A percentile compares a stretch with the other conserved stretches of the same genome.
These are phyloP conservation scores for Mollisia scopiformis DNA, from an alignment of 2,329 filamentous ascomycete genomes.

Conservation along the genomic window DNA sequence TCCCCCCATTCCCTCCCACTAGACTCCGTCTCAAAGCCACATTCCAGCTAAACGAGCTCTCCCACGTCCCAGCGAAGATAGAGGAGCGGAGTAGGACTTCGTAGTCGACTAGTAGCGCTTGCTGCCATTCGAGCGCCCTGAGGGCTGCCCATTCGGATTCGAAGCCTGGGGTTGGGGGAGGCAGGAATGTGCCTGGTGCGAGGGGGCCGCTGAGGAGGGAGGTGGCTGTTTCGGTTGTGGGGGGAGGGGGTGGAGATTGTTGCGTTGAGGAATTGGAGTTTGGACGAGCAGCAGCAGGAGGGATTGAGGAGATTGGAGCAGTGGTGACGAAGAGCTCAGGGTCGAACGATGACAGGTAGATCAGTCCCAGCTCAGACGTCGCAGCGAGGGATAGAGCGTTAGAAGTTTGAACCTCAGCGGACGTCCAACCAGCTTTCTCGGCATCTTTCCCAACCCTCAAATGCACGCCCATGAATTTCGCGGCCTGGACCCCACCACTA, in stretches of 20 bases:
- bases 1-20: not conserved
- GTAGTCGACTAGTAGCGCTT: conserved; percentile 51
- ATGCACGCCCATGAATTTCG: conserved; percentile 42
- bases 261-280: too few relatives aligned
- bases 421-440: conserved; percentile 37
- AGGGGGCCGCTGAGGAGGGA: not conserved
- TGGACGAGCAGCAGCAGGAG: too few relatives aligned
- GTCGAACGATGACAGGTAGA: conserved; percentile 46
- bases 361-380: conserved; percentile 30
- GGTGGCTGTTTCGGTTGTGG: conserved; percentile 41
- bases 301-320: conserved; percentile 34
- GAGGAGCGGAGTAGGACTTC: conserved; percentile 47
- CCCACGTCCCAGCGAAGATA: conserved; percentile 44
- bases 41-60: conserved; percentile 49
- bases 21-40: conserved; percentile 44
- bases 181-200: conserved; percentile 33
- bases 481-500: conserved; percentile 23
- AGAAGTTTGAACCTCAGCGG: conserved; percentile 38
- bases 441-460: conserved; percentile 41
- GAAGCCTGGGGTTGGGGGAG: conserved; percentile 1
- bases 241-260: conserved; percentile 8
- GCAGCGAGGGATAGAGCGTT: conserved; percentile 39
- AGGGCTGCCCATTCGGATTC: conserved; percentile 37
- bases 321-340: conserved; percentile 37
- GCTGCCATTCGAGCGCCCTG: conserved; percentile 45